Percentiles rank a stretch among this genome's conserved stretches.
phyloP scores from a whole-genome alignment of 2,329 filamentous ascomycete genomes.

The Claviceps fusiformis region DNA sequence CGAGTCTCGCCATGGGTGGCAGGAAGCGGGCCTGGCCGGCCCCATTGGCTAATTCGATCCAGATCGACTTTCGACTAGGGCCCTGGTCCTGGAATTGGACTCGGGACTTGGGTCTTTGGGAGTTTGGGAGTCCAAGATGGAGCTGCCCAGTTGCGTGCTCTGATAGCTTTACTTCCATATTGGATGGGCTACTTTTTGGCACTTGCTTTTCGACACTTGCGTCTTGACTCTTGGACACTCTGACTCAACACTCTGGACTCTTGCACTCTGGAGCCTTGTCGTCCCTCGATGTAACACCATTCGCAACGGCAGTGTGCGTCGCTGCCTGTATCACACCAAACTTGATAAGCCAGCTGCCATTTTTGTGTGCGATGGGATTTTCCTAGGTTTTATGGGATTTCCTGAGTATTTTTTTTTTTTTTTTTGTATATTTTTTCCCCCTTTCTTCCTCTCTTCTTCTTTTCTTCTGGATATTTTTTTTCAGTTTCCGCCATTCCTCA shows the following conservation, averaged over 20 bases:
- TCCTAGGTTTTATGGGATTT: neutral
- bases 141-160: neutral
- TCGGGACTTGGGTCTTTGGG: no score
- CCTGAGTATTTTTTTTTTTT: no score
- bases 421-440: neutral
- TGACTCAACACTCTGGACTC: no score
- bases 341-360: neutral
- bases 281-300: neutral
- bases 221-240: neutral
- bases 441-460: no score
- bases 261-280: no score
- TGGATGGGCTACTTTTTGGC: neutral
- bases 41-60: neutral
- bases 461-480: no score
- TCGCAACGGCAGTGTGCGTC: neutral
- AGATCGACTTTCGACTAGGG: neutral
- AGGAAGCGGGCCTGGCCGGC: no score
- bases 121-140: neutral
- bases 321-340: neutral
- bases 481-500: neutral
- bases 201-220: no score
- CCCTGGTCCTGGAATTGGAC: neutral
- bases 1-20: no score
- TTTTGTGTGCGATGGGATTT: neutral
- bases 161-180: neutral